Evolutionary conservation across 768 basidiomycete species (phyloP).

Genomic region (Butyriboletus loyo): DNA sequence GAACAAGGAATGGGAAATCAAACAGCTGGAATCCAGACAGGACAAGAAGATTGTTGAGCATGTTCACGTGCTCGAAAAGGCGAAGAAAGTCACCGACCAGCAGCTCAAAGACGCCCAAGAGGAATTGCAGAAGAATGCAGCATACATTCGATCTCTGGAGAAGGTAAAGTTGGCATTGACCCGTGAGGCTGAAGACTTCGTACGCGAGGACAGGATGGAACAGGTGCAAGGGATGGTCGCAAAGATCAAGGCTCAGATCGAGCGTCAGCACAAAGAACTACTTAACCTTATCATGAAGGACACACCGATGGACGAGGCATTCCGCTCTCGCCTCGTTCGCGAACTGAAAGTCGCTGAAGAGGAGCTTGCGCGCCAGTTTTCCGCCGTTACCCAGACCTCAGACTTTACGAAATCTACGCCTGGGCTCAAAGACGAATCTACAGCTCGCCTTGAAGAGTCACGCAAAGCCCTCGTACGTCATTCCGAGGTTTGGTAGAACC

Average conservation of each 20-base stretch:
- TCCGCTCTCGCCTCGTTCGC: slow-evolving; percentile 58
- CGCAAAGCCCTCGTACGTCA: slow-evolving; percentile 60
- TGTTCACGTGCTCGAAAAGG: slow-evolving; percentile 93
- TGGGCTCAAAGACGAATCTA: slow-evolving; percentile 26
- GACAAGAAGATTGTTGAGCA: slow-evolving; percentile 99
- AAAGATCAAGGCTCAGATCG: slow-evolving; percentile 59
- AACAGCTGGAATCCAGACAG: slow-evolving; percentile 79
- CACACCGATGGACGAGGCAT: slow-evolving; percentile 54
- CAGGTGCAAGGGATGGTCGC: slow-evolving; percentile 49
- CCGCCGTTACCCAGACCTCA: slow-evolving; percentile 30
- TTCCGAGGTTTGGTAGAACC: neutral
- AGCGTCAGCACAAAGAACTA: slow-evolving; percentile 69
- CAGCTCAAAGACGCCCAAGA: slow-evolving; percentile 79
- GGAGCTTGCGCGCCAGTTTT: slow-evolving; percentile 22
- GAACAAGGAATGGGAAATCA: slow-evolving; percentile 80
- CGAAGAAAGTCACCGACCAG: slow-evolving; percentile 90
- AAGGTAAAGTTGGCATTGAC: slow-evolving; percentile 71
- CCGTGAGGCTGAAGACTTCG: slow-evolving; percentile 80
- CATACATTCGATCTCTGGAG: slow-evolving; percentile 83
- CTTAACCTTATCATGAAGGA: slow-evolving; percentile 59
- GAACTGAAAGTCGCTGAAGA: slow-evolving; percentile 64
- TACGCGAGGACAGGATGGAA: slow-evolving; percentile 69
- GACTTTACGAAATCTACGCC: slow-evolving; percentile 51
- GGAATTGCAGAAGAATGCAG: slow-evolving; percentile 70
- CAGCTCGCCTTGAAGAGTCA: slow-evolving; percentile 60